These are phyloP conservation scores for Simplicillium sp. DNA, from an alignment of 2,329 filamentous ascomycete genomes.

Conservation along the genomic window DNA sequence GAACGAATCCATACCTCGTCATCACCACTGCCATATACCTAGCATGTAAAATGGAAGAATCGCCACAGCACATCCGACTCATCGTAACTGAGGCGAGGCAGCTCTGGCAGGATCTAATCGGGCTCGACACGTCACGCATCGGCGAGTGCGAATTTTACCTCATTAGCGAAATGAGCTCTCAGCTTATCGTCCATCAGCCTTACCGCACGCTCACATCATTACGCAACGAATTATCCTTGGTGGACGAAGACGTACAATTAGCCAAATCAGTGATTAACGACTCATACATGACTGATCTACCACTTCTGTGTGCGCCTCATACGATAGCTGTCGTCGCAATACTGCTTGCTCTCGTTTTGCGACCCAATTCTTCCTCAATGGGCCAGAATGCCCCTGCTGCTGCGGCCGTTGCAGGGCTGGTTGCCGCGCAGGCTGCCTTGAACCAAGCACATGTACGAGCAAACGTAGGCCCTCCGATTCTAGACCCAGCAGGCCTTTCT, in stretches of 20 bases:
- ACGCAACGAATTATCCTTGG: conserved; percentile 58
- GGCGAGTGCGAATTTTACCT: conserved; percentile 92
- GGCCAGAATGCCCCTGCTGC: conserved; percentile 18
- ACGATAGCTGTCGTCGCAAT: conserved; percentile 80
- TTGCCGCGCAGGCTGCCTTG: conserved; percentile 38
- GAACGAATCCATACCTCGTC: conserved; percentile 88
- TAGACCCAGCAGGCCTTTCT: neutral
- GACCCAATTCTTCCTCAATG: conserved; percentile 36
- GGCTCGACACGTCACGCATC: conserved; percentile 70
- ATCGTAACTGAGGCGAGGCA: conserved; percentile 79
- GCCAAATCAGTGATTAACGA: conserved; percentile 85
- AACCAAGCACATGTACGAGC: conserved; percentile 32
- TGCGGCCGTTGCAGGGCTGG: conserved; percentile 31
- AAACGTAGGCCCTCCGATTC: conserved; percentile 3
- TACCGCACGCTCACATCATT: conserved; percentile 73
- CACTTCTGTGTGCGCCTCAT: conserved; percentile 77
- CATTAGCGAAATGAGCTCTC: conserved; percentile 83
- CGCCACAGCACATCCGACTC: conserved; percentile 87
- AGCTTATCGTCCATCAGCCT: conserved; percentile 83
- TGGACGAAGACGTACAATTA: conserved; percentile 68
- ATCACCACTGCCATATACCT: conserved; percentile 91
- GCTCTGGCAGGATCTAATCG: conserved; percentile 72
- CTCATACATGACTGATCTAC: conserved; percentile 86
- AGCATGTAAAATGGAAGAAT: conserved; percentile 97
- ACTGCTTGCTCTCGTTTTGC: conserved; percentile 72